Base-by-base conservation (phyloP, 1,284 basidiomycete species). In the Takashimella tepidaria region DNA sequence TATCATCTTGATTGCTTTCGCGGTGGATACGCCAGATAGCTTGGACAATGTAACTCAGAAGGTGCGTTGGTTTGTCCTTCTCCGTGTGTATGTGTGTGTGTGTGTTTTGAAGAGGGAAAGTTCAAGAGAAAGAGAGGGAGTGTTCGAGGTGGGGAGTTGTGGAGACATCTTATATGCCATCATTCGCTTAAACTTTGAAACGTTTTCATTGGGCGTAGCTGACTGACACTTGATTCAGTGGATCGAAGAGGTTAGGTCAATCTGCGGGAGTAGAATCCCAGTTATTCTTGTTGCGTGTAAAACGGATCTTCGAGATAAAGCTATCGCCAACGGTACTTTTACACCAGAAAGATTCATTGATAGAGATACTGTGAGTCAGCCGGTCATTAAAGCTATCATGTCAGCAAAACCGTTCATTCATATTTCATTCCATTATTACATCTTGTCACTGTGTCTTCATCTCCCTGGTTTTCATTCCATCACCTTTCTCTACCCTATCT, bases 1-100 rank as follows among this genome's bases (percentile, higher is more conserved):
- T 76, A 91, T 98, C 68, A 97, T 98, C 73, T 83, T 98, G 61
- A 98, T 98, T 69, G 93, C 92, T 21, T 98, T 95, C 70, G 84
- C 90, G 45, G 86, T 98, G 70, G 95, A 98, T 77, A 92, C 92
- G 20, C 92, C 92, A 24, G 95, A 98, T 77, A 95, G 91, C 47
- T 79, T 98, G 57, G 95, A 98, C 64, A 98, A 98, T 76, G 93
- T 98, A 19, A 83, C 85, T 19, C 86, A 87, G 59, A 97, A 98
- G 83, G 90, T 87, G 67, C 59, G 78, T 58, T n/a, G n/a, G n/a
- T n/a, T n/a, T n/a, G n/a, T n/a, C n/a, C n/a, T n/a, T n/a, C n/a
- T n/a, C n/a, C n/a, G n/a, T n/a, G n/a, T n/a, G n/a, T n/a, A 6
- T 11, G 20, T 16, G 5, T 19, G 20, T 3, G 5, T 41, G 27